Evolutionary conservation across 345 rosid species (phyloP), one percentile per base, ranked within the genome.

Genomic region (Salix brachista): DNA sequence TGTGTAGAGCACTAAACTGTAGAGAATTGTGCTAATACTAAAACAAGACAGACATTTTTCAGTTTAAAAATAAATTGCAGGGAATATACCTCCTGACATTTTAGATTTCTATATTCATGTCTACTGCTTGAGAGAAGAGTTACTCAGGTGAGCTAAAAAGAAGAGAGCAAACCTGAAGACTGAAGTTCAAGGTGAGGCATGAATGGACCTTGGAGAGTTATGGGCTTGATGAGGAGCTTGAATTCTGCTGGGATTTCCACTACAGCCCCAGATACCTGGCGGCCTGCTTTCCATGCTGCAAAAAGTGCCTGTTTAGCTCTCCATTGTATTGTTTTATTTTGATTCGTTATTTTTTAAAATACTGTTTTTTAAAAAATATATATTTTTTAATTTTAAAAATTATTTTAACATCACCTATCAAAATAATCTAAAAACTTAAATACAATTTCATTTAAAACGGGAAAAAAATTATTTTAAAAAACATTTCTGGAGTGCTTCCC

Each of bases 171-270:
- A 90, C 94, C 32, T 30, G 32, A 30, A 3, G 32, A 0, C 90
- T 88, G 89, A 65, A 91, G 88, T 82, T 77, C 81, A 62, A 91
- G 84, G 28, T 85, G 66, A 79, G 91, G 86, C 86, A 85, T 82
- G 80, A 92, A 89, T 70, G 90, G 92, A 78, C 92, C 95, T 80
- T 88, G 87, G 44, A 91, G 89, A 72, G 86, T 83, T 77, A 86
- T 72, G 83, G 92, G 88, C 64, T 73, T 86, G 81, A 88, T 71
- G 6, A 89, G 75, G 75, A 89, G 82, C 78, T 77, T 84, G 74
- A 83, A 80, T 28, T 83, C 80, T 32, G 80, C 74, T 6, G 95
- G 95, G 39, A 91, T 84, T 77, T 79, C 81, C n/a, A 91, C 41
- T 19, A 71, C 84, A 39, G 87, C 88, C 37, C 86, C 84, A 1